Percentiles rank a stretch among this genome's conserved stretches.
These are phyloP conservation scores for Allium sativum DNA, from an alignment of 106 monocot genomes.

Conservation along the genomic window DNA sequence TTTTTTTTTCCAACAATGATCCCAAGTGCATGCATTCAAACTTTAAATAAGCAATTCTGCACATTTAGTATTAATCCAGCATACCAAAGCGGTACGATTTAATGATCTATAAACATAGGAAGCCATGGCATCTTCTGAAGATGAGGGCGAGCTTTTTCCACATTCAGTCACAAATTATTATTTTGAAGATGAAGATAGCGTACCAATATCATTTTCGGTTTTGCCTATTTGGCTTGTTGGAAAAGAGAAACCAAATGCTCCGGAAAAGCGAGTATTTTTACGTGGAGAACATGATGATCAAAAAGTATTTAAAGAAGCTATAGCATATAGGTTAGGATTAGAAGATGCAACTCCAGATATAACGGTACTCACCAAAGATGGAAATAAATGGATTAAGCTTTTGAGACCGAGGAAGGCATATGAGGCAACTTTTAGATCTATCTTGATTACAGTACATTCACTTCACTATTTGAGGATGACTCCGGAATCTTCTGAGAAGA, in stretches of 20 bases:
- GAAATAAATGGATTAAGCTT: constrained; percentile 51
- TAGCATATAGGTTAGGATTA: constrained; percentile 52
- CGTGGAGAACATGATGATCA: constrained; percentile 41
- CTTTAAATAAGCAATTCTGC: too few relatives aligned
- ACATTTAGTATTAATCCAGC: too few relatives aligned
- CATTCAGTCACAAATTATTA: constrained; percentile 43
- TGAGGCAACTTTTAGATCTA: constrained; percentile 23
- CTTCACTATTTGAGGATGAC: constrained; percentile 47
- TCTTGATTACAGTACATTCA: constrained; percentile 31
- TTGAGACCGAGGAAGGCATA: constrained; percentile 39
- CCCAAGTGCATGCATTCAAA: too few relatives aligned
- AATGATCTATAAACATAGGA: not conserved
- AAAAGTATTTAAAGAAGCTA: constrained; percentile 51
- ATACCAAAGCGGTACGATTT: too few relatives aligned
- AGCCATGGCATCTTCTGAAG: constrained; percentile 42
- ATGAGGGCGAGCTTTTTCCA: constrained; percentile 34
- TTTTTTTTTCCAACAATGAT: too few relatives aligned
- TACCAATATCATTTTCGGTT: constrained; percentile 44
- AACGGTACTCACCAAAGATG: constrained; percentile 37
- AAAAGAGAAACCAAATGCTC: constrained; percentile 3
- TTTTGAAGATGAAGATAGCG: constrained; percentile 38
- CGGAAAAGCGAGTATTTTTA: constrained; percentile 28
- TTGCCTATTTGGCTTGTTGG: constrained; percentile 41
- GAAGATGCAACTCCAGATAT: constrained; percentile 33
- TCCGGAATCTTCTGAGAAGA: constrained; percentile 39